Base-by-base conservation (phyloP, 75 land plant species). In the Adiantum capillusveneris region DNA sequence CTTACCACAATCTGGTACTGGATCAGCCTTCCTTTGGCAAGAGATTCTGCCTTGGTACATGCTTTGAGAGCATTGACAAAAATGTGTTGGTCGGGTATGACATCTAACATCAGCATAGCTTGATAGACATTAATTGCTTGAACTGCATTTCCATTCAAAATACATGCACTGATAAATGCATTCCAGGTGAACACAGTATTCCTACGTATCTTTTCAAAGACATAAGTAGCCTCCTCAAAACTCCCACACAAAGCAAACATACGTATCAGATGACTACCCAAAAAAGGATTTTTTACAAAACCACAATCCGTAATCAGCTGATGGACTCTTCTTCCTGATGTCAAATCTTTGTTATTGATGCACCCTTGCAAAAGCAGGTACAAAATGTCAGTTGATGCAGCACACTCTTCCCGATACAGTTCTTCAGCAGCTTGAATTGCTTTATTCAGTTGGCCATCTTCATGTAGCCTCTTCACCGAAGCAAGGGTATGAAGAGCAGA, bases 111-210 rank as follows among this genome's bases (percentile, higher is more conserved):
- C 25, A 18, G 0, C 63, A 61, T 61, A 17, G 37, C 29, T 21
- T 48, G 16, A 45, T 39, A 61, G 14, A 45, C 48, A n/a, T 25
- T 26, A 11, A 61, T 27, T 7, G 63, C 53, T 11, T 25, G 31
- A 1, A 12, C 18, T 2, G 21, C 63, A n/a, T 61, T 21, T 19
- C 63, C 53, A 48, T 26, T 17, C 51, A 26, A 19, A 26, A 29
- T 27, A 27, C 25, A 28, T 6, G 26, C 53, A 22, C 27, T 17
- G 18, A 61, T 61, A 17, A 46, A 16, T 11, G 56, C 29, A 61
- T 19, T 61, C 53, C 63, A 61, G 2, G 63, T 44, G 20, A 72
- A 29, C 20, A 65, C 18, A 22, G n/a, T 72, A 43, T 67, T 65
- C 16, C 43, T 31, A 1, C 64, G 46, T n/a, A 46, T 46, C 22